These are phyloP conservation scores for Westerdykella ornata DNA, from an alignment of 2,329 filamentous ascomycete genomes.

Conservation along the genomic window DNA sequence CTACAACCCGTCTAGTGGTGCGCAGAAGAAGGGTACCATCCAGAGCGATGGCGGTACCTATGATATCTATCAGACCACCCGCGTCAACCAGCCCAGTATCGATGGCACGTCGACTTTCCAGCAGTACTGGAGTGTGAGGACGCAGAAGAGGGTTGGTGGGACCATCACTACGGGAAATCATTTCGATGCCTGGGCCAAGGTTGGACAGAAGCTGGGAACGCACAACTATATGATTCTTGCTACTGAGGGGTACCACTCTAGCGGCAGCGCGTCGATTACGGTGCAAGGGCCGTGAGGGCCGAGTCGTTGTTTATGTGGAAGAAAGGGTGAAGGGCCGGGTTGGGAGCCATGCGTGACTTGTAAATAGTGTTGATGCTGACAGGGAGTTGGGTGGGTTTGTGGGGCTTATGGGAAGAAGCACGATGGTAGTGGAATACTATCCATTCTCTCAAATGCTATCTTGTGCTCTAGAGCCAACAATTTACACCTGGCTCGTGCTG, in stretches of 20 bases:
- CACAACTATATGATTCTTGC: constrained; percentile 52
- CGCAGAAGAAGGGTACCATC: constrained; percentile 46
- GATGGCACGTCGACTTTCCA: constrained; percentile 50
- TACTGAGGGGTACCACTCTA: constrained; percentile 50
- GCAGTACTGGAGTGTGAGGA: constrained; percentile 51
- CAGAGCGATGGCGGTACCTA: constrained; percentile 49
- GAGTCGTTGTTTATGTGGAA: no score
- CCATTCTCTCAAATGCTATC: no score
- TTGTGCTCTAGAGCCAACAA: no score
- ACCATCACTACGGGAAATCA: constrained; percentile 47
- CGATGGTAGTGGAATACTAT: no score
- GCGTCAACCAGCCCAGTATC: constrained; percentile 49
- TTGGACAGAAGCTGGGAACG: constrained; percentile 45
- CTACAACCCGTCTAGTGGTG: constrained; percentile 45
- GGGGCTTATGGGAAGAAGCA: no score
- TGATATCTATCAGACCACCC: constrained; percentile 46
- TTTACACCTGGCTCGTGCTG: no score
- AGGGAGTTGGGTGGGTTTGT: no score
- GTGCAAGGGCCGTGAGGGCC: constrained; percentile 18
- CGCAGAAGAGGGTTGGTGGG: constrained; percentile 46
- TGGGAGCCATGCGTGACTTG: no score
- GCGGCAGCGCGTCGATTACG: constrained; percentile 45
- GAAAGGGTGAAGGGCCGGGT: no score
- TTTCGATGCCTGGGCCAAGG: constrained; percentile 48
- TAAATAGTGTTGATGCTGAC: no score